Evolutionary conservation across 306 rosid species (phyloP), one percentile per base, ranked within the genome.

Genomic region (Abrus pulchellus): DNA sequence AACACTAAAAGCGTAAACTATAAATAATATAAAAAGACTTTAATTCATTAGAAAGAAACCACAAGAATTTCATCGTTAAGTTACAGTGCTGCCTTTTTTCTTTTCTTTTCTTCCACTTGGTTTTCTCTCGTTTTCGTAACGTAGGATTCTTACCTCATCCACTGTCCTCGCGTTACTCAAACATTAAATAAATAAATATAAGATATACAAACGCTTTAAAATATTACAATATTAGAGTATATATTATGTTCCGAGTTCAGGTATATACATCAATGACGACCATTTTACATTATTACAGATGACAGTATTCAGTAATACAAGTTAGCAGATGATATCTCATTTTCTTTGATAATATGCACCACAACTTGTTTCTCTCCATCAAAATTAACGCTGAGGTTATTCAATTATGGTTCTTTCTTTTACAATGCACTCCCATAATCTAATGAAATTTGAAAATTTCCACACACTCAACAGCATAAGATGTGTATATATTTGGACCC

Each of bases 71-170:
- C 47, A 60, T 36, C n/a, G 0, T 7, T 8, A 68, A 85, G 82
- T 88, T 89, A 86, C 87, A 48, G 69, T 68, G 11, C 1, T 85
- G 7, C 76, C 89, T 85, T 83, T 84, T 77, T 77, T 54, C n/a
- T n/a, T 70, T 68, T 60, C 64, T 60, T 75, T 57, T 7, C 49
- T 64, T 5, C 6, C 33, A 50, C 33, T 27, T 14, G 3, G 48
- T 50, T 13, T 76, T 76, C 62, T 76, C 54, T 48, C 4, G 5
- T 10, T 60, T 50, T 49, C 38, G 4, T 29, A 28, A 9, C 4
- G 20, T 62, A 80, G 32, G 41, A 32, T 75, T 60, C 80, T 61
- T 60, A 30, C 45, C 32, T 53, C 30, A 1, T 33, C 1, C 13
- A 9, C 6, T n/a, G 13, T 38, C 3, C 47, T 52, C 7, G 20